Evolutionary conservation across 129 eudicot species (phyloP), one percentile per base, ranked within the genome.

Genomic region (Centrapalus pauciflorus): DNA sequence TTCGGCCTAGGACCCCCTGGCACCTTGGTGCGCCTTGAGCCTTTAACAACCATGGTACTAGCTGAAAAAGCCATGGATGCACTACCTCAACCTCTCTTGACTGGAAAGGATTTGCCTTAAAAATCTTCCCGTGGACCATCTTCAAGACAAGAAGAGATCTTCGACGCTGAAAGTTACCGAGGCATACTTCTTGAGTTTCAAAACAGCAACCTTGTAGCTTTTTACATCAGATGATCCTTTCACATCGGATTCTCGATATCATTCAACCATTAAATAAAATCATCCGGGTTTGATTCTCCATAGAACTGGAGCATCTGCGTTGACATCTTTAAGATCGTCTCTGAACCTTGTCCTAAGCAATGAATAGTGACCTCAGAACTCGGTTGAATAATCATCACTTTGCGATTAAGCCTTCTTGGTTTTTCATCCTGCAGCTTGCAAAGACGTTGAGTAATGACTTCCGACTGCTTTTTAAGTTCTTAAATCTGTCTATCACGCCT

Each of bases 151-250:
- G n/a, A n/a, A n/a, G n/a, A n/a, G n/a, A n/a, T n/a, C n/a, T n/a
- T n/a, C n/a, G n/a, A n/a, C n/a, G n/a, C n/a, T n/a, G n/a, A n/a
- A n/a, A n/a, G n/a, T n/a, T n/a, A n/a, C n/a, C n/a, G n/a, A n/a
- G n/a, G n/a, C 38, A 25, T 41, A 63, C 8, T 40, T 58, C 66
- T 34, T 60, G 10, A 60, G n/a, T 8, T 61, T 61, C 25, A 61
- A 37, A 37, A 37, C 21, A 1, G 1, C 45, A 35, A 37, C 51
- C 37, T 61, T 60, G 11, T 20, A 61, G 10, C 32, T 35, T 35
- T 62, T 27, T 7, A 41, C 69, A 64, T 41, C 69, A 26, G 7
- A 64, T 6, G 25, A 64, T 6, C 38, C 26, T 19, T 64, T 64
- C 29, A 64, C 69, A 20, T 35, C 34, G 13, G 16, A 21, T 61